Evolutionary conservation across 768 basidiomycete genomes (phyloP).

Genomic region (Pluteus cervinus): DNA sequence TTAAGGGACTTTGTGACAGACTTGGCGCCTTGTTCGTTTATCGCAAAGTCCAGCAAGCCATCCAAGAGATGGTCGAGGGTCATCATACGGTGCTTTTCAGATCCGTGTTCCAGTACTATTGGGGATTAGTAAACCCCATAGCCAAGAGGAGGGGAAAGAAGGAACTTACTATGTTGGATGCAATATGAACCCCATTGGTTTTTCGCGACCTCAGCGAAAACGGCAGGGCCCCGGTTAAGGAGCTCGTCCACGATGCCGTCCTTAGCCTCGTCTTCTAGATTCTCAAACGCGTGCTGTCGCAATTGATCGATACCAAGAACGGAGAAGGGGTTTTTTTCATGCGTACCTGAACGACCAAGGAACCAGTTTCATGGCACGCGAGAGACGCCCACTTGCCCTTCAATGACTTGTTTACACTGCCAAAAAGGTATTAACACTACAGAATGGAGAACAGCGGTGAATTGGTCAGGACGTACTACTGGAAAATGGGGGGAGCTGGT

Average conservation of each 20-base stretch:
- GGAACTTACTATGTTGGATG: constrained; percentile 69
- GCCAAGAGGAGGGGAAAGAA: constrained; percentile 1
- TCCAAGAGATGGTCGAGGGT: constrained; percentile 73
- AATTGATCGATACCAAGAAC: constrained; percentile 2
- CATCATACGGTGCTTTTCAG: constrained; percentile 65
- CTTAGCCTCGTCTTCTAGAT: constrained; percentile 77
- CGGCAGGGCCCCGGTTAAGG: constrained; percentile 60
- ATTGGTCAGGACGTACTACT: constrained; percentile 50
- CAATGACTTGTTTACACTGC: constrained; percentile 79
- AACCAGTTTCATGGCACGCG: constrained; percentile 88
- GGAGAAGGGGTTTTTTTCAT: neutral
- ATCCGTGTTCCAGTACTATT: constrained; percentile 80
- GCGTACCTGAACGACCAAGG: constrained; percentile 79
- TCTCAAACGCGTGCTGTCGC: constrained; percentile 74
- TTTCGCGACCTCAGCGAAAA: constrained; percentile 75
- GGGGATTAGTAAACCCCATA: neutral
- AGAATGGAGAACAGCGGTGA: too few relatives aligned
- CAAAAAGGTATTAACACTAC: constrained; percentile 3
- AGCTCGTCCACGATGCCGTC: constrained; percentile 81
- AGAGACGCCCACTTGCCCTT: constrained; percentile 87
- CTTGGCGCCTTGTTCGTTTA: constrained; percentile 83
- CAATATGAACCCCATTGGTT: constrained; percentile 91
- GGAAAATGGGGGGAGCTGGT: constrained; percentile 84
- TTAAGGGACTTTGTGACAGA: constrained; percentile 83
- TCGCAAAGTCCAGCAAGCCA: constrained; percentile 75